These are phyloP conservation scores for Venturia pyrina DNA, from an alignment of 2,329 filamentous ascomycete genomes.

Conservation along the genomic window DNA sequence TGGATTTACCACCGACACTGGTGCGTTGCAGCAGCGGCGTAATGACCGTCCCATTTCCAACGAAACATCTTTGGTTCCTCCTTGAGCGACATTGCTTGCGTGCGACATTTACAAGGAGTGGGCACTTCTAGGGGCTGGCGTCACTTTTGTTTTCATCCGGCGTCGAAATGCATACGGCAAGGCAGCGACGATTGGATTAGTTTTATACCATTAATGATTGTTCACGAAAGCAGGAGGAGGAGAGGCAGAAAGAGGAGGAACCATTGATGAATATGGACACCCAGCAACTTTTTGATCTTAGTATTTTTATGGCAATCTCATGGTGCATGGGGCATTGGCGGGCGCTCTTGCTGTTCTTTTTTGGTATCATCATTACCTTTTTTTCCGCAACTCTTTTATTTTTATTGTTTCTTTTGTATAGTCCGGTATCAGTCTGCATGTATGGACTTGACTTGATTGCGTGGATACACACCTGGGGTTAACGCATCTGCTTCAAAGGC, in stretches of 20 bases:
- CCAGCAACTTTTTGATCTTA: not conserved
- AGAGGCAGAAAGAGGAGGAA: slow-evolving; percentile 2
- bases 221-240: not conserved
- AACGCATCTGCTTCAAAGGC: not conserved
- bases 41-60: not conserved
- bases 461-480: not conserved
- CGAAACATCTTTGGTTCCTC: not conserved
- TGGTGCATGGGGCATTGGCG: not conserved
- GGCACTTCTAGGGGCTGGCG: not conserved
- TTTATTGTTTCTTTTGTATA: slow-evolving; percentile 3
- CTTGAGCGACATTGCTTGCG: slow-evolving; percentile 3
- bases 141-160: not conserved
- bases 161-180: not conserved
- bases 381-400: not conserved
- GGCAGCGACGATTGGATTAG: not conserved
- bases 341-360: not conserved
- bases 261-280: not conserved
- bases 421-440: not conserved
- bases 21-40: slow-evolving; percentile 61
- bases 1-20: slow-evolving; percentile 98
- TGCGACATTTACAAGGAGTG: not conserved
- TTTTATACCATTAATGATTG: slow-evolving; percentile 6
- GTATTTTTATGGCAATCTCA: not conserved
- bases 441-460: not conserved
- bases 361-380: not conserved